phyloP scores from a whole-genome alignment of 495 filamentous ascomycete species.

The Penicillium canariense region DNA sequence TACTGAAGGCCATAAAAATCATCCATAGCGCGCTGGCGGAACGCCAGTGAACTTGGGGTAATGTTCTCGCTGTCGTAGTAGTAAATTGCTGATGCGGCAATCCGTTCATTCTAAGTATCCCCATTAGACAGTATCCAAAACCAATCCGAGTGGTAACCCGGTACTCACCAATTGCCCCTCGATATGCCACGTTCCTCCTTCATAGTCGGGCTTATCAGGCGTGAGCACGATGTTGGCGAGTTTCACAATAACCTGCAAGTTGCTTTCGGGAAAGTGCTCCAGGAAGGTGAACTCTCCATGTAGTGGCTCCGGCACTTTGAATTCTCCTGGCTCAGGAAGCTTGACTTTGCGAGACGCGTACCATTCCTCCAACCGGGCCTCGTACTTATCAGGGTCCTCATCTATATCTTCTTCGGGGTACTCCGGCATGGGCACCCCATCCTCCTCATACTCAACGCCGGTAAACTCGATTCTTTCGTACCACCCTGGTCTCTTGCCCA shows the following conservation, averaged over 20 bases:
- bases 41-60: constrained; percentile 49
- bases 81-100: constrained; percentile 58
- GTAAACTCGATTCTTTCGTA: constrained; percentile 18
- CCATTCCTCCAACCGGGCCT: background rate
- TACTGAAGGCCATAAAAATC: constrained; percentile 15
- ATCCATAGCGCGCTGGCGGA: constrained; percentile 40
- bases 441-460: constrained; percentile 13
- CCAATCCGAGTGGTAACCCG: background rate
- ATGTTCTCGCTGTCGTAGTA: constrained; percentile 64
- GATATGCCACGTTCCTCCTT: constrained; percentile 51
- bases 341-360: constrained; percentile 6
- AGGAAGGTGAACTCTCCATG: constrained; percentile 20
- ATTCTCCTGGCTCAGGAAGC: constrained; percentile 36
- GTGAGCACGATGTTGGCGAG: constrained; percentile 59
- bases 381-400: constrained; percentile 2
- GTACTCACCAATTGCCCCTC: constrained; percentile 47
- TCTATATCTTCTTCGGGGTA: constrained; percentile 13
- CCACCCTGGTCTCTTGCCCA: background rate
- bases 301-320: constrained; percentile 7
- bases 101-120: constrained; percentile 49
- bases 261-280: constrained; percentile 25
- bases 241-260: constrained; percentile 63
- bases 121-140: background rate
- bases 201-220: constrained; percentile 52
- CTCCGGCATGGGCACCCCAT: background rate